Evolutionary conservation across 2,329 filamentous ascomycete genomes (phyloP), one percentile per base, ranked within the genome.

Genomic region (Alternaria longipes): DNA sequence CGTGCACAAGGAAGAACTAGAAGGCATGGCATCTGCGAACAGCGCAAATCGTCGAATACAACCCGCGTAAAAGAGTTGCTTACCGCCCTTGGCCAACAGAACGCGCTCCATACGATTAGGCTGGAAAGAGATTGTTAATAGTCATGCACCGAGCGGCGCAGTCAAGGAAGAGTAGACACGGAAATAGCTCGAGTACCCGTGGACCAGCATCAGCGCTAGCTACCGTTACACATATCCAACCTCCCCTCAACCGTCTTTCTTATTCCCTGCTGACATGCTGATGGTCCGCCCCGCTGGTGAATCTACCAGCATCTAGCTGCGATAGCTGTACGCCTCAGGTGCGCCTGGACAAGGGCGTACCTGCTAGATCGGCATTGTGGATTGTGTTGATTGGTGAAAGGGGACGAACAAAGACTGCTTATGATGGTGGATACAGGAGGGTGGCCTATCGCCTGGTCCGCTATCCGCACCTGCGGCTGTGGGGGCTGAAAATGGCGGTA

Each of bases 401-500:
- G 32, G 12, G 52, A 38, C 41, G 36, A 60, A 56, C 53, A 51
- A 55, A 51, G 52, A 46, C 41, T 16, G 41, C 40, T 30, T 46
- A 46, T 38, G 32, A 24, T 56, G 45, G 46, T 45, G 41, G 46
- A 55, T 42, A 44, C 24, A 51, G 42, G 38, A 36, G 24, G 53
- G 22, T 60, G 58, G 40, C 54, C 46, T 60, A 56, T 59, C 34
- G 42, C 56, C 42, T 41, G 36, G 50, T 36, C 34, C 20, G 44
- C 32, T 47, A 42, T 14, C 24, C 44, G 44, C 44, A 46, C 16
- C 40, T 56, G 58, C 54, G 53, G 58, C 53, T 57, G 40, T 56
- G 11, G 38, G 56, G 58, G 58, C 53, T 57, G 53, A 52, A 22
- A 42, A 45, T 50, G 34, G 57, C 53, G 53, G 41, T 49, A 60